Percentiles rank a stretch among this genome's conserved stretches.
Conservation (phyloP, 2,329 filamentous ascomycete species). For the Neopestalotiopsis rosae region DNA sequence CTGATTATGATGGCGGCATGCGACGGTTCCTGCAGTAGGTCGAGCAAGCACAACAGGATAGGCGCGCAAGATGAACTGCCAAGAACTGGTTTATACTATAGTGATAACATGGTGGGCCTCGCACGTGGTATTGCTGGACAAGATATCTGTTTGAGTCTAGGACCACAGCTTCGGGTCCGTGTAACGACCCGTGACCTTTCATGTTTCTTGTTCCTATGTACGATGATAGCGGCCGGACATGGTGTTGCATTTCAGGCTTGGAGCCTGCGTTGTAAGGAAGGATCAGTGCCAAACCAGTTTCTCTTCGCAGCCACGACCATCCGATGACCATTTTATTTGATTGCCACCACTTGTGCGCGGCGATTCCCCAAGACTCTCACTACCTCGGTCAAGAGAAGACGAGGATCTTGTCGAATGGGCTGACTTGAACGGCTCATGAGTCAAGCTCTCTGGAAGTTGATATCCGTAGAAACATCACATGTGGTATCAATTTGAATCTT, state of each 20-base stretch:
- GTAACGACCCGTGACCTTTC: no score
- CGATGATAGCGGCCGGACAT: neutral
- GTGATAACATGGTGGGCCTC: neutral
- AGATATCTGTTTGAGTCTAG: neutral
- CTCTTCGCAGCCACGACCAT: neutral
- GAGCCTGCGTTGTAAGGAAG: neutral
- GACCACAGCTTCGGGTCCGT: neutral
- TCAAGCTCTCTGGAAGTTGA: neutral
- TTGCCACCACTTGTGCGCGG: neutral
- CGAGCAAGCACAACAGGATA: neutral
- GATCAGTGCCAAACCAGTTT: neutral
- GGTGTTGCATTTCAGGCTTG: conserved; percentile 1
- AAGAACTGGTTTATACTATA: neutral
- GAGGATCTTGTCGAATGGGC: neutral
- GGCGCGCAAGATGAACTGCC: neutral
- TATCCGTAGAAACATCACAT: neutral
- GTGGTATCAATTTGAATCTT: neutral
- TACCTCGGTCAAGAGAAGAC: neutral
- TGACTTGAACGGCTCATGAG: neutral
- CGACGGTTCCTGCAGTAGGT: neutral
- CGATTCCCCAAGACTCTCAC: neutral
- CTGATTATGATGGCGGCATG: neutral
- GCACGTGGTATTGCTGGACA: neutral
- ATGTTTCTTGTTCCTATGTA: neutral
- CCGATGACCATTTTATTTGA: neutral